These are phyloP conservation scores for Talaromyces sp. DNA, from an alignment of 2,329 filamentous ascomycete genomes.

Conservation along the genomic window DNA sequence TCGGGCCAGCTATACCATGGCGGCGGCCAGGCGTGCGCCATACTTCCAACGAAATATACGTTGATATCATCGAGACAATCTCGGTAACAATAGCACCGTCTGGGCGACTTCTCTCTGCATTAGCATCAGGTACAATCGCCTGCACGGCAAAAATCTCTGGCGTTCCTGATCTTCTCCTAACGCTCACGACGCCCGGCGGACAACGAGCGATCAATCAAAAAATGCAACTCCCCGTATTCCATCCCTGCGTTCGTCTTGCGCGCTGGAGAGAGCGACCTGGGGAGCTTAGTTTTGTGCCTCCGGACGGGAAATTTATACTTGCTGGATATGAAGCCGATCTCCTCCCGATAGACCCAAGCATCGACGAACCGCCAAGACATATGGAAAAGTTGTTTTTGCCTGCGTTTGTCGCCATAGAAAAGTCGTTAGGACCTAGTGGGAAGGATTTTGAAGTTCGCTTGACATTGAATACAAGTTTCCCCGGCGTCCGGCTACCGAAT, in stretches of 20 bases:
- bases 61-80: slow-evolving; percentile 88
- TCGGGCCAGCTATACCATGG: slow-evolving; percentile 70
- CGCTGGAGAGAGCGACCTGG: slow-evolving; percentile 85
- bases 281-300: slow-evolving; percentile 91
- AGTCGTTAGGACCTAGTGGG: slow-evolving; percentile 68
- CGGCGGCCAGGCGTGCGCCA: slow-evolving; percentile 86
- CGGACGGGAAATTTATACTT: slow-evolving; percentile 88
- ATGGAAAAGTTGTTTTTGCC: slow-evolving; percentile 72
- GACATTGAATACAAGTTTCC: slow-evolving; percentile 65
- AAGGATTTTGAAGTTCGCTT: slow-evolving; percentile 87
- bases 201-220: slow-evolving; percentile 69
- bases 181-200: slow-evolving; percentile 75
- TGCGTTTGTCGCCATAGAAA: slow-evolving; percentile 75
- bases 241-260: slow-evolving; percentile 88
- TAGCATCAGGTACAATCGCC: slow-evolving; percentile 86
- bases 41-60: slow-evolving; percentile 95
- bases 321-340: slow-evolving; percentile 94
- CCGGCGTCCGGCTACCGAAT: slow-evolving; percentile 45
- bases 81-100: slow-evolving; percentile 86
- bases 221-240: slow-evolving; percentile 87
- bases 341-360: slow-evolving; percentile 64
- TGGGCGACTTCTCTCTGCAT: slow-evolving; percentile 78
- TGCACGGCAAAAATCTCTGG: slow-evolving; percentile 96
- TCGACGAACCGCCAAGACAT: slow-evolving; percentile 52
- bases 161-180: slow-evolving; percentile 82